Evolutionary conservation across 2,329 filamentous ascomycete species (phyloP).

Genomic region (Epichloe brachyelytri): DNA sequence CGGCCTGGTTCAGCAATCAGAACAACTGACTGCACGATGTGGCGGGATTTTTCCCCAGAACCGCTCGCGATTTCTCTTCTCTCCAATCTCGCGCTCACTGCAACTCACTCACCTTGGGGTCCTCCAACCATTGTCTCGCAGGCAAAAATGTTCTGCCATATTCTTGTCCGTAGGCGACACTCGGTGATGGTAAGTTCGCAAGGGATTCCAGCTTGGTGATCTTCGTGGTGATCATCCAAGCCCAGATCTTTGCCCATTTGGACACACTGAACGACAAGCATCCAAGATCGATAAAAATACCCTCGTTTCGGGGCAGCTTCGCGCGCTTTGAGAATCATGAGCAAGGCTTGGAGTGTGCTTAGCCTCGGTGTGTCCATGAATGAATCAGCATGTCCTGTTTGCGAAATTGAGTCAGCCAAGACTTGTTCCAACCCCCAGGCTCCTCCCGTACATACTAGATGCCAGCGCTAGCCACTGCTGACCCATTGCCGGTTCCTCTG

Average conservation of each 20-base stretch:
- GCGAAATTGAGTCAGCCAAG: background rate
- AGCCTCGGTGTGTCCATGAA: slow-evolving; percentile 87
- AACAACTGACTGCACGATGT: background rate
- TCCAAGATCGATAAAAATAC: slow-evolving; percentile 96
- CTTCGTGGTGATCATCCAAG: slow-evolving; percentile 72
- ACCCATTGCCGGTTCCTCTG: slow-evolving; percentile 71
- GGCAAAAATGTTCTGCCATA: slow-evolving; percentile 81
- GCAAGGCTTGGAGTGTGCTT: slow-evolving; percentile 80
- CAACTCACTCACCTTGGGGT: slow-evolving; percentile 56
- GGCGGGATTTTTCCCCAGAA: background rate
- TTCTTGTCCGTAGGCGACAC: slow-evolving; percentile 69
- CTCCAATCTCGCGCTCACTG: background rate
- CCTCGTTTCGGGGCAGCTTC: slow-evolving; percentile 87
- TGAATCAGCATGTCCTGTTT: slow-evolving; percentile 69
- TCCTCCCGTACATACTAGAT: slow-evolving; percentile 43
- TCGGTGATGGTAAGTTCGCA: slow-evolving; percentile 62
- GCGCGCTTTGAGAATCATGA: slow-evolving; percentile 79
- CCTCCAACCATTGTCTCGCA: slow-evolving; percentile 89
- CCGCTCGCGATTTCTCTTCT: background rate
- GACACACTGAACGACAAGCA: slow-evolving; percentile 82
- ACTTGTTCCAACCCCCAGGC: background rate
- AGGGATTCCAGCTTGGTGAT: slow-evolving; percentile 56
- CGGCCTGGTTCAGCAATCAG: slow-evolving; percentile 41
- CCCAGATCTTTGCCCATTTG: slow-evolving; percentile 89
- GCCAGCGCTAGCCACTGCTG: slow-evolving; percentile 89